Evolutionary conservation across 371 early-diverging fungal species (phyloP).

Genomic region (Circinella minor): DNA sequence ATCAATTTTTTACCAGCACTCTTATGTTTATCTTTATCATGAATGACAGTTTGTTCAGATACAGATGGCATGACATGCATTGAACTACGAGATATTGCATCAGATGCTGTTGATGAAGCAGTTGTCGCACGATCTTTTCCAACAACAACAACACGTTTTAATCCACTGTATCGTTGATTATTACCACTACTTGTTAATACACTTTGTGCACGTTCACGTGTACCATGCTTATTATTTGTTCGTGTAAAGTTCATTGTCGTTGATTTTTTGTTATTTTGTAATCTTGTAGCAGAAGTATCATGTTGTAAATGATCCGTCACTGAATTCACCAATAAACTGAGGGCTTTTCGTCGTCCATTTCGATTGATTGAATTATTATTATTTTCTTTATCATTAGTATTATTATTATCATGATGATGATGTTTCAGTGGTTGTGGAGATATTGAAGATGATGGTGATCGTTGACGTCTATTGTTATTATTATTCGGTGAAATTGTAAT

Average conservation of each 20-base stretch:
- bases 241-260: constrained; percentile 14
- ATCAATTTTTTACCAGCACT: constrained; percentile 71
- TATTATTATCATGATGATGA: constrained; percentile 6
- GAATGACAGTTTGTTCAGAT: constrained; percentile 34
- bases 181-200: constrained; percentile 8
- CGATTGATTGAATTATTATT: constrained; percentile 10
- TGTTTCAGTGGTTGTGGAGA: constrained; percentile 1
- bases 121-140: not conserved
- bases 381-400: not conserved
- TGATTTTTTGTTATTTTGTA: not conserved
- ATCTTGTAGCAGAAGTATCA: not conserved
- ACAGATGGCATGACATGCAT: constrained; percentile 34
- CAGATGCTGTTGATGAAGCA: constrained; percentile 1
- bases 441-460: constrained; percentile 12
- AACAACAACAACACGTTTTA: constrained; percentile 17
- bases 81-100: constrained; percentile 14
- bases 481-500: not conserved
- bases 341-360: constrained; percentile 59
- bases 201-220: constrained; percentile 18
- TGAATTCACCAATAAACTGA: constrained; percentile 59
- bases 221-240: constrained; percentile 6
- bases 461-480: constrained; percentile 9
- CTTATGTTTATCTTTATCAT: constrained; percentile 34
- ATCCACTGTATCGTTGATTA: constrained; percentile 23
- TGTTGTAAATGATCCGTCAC: constrained; percentile 39